Evolutionary conservation across 2,329 filamentous ascomycete genomes (phyloP), one percentile per base, ranked within the genome.

Genomic region (Xylaria arbuscula): DNA sequence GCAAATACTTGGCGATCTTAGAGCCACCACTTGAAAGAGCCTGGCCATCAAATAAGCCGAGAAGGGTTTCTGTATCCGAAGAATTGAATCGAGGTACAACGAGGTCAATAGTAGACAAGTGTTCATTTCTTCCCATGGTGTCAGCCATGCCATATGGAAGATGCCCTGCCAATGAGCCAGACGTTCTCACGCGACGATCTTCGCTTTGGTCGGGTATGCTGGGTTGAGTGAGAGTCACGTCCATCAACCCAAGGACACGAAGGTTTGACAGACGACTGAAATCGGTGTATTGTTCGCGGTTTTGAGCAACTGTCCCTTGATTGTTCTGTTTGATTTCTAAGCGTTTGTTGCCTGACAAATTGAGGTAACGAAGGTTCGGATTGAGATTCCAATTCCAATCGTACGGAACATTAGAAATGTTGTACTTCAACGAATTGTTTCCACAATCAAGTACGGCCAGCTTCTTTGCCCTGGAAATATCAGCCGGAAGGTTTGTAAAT

Each of bases 341-440:
- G 59, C 95, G 90, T 80, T 97, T 98, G 83, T 99, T 99, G 60
- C 96, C 96, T 0, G 95, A 98, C 76, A 99, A 85, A 77, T 98
- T 99, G 70, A 99, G 90, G 77, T 97, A 99, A 71, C 94, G 92
- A 72, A 99, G 83, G 75, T 98, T 97, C 57, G 92, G 93, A 76
- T 99, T 99, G 86, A 96, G 93, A 77, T 98, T 98, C 96, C 96
- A 99, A 76, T 99, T 99, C 96, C 96, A 99, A 78, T 99, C 96
- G 78, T 99, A 99, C 0, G 95, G 96, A 86, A 97, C 97, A 77
- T 99, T 99, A 36, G 94, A 96, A 56, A 99, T 97, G 78, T 99
- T 99, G 86, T 99, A 99, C 80, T 98, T 99, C 66, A 99, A 85
- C 24, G 89, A 90, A 78, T 99, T 99, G 85, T 93, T 98, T 69